Percentiles rank a stretch among this genome's conserved stretches.
Evolutionary conservation across 2,329 filamentous ascomycete species (phyloP).

Genomic region (Pestalotiopsis sp.): DNA sequence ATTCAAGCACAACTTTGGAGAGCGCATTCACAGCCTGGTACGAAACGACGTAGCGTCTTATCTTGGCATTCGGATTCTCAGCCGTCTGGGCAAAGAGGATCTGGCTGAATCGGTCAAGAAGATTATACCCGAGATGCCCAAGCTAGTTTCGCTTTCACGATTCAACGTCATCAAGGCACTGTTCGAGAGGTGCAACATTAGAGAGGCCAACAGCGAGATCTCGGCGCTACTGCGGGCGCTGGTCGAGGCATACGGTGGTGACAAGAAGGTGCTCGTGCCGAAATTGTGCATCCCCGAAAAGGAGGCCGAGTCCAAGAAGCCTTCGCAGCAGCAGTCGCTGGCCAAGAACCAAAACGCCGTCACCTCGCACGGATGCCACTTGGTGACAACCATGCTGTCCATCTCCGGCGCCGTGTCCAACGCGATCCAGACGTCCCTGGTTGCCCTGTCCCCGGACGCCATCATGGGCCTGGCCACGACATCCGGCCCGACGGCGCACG

Average conservation of each 20-base stretch:
- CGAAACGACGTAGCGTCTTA: conserved; percentile 92
- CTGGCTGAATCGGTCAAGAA: conserved; percentile 72
- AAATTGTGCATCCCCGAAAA: conserved; percentile 51
- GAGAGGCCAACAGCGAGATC: conserved; percentile 60
- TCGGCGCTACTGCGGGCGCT: conserved; percentile 51
- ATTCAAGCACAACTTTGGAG: conserved; percentile 78
- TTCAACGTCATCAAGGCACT: conserved; percentile 80
- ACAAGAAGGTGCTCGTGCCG: conserved; percentile 50
- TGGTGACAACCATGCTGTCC: conserved; percentile 78
- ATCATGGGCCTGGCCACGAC: conserved; percentile 67
- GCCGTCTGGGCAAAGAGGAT: conserved; percentile 85
- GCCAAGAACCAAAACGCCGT: conserved; percentile 61
- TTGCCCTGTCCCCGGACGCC: conserved; percentile 57
- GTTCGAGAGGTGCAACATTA: conserved; percentile 79
- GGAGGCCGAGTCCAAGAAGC: conserved; percentile 34
- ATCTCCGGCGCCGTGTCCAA: conserved; percentile 71
- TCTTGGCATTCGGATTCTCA: conserved; percentile 80
- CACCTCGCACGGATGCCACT: conserved; percentile 74
- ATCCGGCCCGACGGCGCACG: conserved; percentile 50
- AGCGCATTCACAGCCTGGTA: conserved; percentile 77
- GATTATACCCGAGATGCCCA: conserved; percentile 73
- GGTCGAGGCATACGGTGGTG: conserved; percentile 49
- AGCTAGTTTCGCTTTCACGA: conserved; percentile 74
- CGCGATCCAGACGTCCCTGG: conserved; percentile 74
- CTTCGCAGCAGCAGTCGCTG: conserved; percentile 38